A percentile compares a stretch with the other conserved stretches of the same genome.
Evolutionary conservation across 768 basidiomycete species (phyloP).

Genomic region (Kwoniella sp.): DNA sequence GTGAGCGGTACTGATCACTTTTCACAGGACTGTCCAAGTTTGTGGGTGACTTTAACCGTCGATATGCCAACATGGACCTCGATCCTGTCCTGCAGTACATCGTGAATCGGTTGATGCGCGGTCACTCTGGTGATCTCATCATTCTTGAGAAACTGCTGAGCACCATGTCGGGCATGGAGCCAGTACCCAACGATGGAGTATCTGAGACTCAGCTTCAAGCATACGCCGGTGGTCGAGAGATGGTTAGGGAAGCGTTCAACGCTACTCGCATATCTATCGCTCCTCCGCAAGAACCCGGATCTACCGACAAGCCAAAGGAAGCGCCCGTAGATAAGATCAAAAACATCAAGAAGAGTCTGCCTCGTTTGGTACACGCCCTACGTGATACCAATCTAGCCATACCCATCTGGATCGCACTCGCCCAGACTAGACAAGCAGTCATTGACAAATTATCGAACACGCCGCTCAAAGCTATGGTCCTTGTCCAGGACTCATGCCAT

Average conservation of each 20-base stretch:
- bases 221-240: constrained; percentile 82
- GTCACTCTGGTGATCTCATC: constrained; percentile 69
- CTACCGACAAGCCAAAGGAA: constrained; percentile 30
- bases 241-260: constrained; percentile 71
- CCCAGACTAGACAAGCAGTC: constrained; percentile 64
- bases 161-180: constrained; percentile 93
- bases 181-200: constrained; percentile 68
- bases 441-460: constrained; percentile 32
- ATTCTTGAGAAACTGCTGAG: constrained; percentile 88
- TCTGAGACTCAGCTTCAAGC: constrained; percentile 82
- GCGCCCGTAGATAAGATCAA: constrained; percentile 43
- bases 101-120: constrained; percentile 79
- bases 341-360: constrained; percentile 38
- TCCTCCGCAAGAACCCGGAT: constrained; percentile 26
- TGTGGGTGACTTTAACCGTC: constrained; percentile 81
- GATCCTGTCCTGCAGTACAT: constrained; percentile 82
- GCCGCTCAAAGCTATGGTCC: constrained; percentile 56
- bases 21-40: constrained; percentile 82
- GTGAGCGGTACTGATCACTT: constrained; percentile 6
- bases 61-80: constrained; percentile 71
- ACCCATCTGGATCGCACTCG: constrained; percentile 84
- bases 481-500: constrained; percentile 87
- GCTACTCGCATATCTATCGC: constrained; percentile 40
- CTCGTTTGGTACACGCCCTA: constrained; percentile 46
- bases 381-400: constrained; percentile 61